Percentiles rank a stretch among this genome's conserved stretches.
Evolutionary conservation across 257 asterid species (phyloP).

Genomic region (Jacaranda mimosifolia): DNA sequence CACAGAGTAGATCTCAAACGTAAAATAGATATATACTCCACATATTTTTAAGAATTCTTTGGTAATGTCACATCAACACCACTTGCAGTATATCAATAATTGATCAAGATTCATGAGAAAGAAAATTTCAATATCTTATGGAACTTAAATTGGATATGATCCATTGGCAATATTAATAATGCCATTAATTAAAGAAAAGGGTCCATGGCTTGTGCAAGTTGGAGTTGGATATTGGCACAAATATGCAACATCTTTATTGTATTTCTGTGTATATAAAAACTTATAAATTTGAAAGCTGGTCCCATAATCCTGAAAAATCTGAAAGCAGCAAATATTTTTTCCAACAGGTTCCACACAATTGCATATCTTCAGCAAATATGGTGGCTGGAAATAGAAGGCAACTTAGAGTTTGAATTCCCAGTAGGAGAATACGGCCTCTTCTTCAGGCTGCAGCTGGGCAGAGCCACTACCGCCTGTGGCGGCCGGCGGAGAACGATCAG

Average conservation of each 20-base stretch:
- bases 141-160: no score
- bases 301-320: no score
- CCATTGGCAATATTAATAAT: neutral
- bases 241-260: neutral
- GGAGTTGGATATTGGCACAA: neutral
- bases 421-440: slow-evolving; percentile 55
- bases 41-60: no score
- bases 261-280: neutral
- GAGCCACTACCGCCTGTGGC: slow-evolving; percentile 32
- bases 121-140: no score
- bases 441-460: slow-evolving; percentile 58
- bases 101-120: no score
- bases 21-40: no score
- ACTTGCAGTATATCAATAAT: no score
- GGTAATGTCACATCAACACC: no score
- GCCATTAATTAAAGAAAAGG: neutral
- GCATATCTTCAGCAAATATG: slow-evolving; percentile 69
- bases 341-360: slow-evolving; percentile 47
- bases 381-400: slow-evolving; percentile 72
- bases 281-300: no score
- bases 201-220: neutral
- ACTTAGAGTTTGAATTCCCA: slow-evolving; percentile 63
- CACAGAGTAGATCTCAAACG: no score
- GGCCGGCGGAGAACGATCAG: slow-evolving; percentile 35
- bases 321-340: no score